Evolutionary conservation across 371 early-diverging fungal species (phyloP).

Genomic region (Synchytrium microbalum): DNA sequence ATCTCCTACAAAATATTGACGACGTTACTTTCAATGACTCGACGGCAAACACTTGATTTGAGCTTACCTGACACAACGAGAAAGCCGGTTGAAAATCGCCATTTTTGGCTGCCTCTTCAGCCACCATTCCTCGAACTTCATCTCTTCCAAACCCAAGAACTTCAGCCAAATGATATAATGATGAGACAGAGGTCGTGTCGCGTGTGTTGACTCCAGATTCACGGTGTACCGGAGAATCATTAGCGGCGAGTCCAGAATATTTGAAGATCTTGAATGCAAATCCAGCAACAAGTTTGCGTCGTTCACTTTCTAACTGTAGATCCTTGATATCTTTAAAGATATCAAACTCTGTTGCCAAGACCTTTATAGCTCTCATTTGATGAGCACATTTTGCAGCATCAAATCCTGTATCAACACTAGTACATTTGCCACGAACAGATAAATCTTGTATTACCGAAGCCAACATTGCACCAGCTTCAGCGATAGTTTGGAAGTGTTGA

Average conservation of each 20-base stretch:
- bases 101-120: constrained; percentile 31
- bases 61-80: constrained; percentile 21
- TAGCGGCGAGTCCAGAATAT: background rate
- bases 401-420: background rate
- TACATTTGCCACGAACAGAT: background rate
- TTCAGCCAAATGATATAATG: constrained; percentile 18
- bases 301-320: constrained; percentile 7
- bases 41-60: constrained; percentile 3
- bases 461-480: background rate
- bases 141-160: constrained; percentile 26
- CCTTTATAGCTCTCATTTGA: background rate
- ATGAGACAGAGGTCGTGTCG: no score
- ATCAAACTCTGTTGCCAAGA: background rate
- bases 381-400: background rate
- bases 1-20: constrained; percentile 21
- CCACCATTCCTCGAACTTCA: constrained; percentile 23
- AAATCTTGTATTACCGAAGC: background rate
- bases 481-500: background rate
- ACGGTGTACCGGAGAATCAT: background rate
- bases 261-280: constrained; percentile 3
- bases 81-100: constrained; percentile 28
- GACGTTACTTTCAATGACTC: background rate
- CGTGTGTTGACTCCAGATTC: background rate
- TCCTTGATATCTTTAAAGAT: background rate
- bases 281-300: constrained; percentile 4